phyloP scores from a whole-genome alignment of 1,139 yeast species.

The Meyerozyma sp. region DNA sequence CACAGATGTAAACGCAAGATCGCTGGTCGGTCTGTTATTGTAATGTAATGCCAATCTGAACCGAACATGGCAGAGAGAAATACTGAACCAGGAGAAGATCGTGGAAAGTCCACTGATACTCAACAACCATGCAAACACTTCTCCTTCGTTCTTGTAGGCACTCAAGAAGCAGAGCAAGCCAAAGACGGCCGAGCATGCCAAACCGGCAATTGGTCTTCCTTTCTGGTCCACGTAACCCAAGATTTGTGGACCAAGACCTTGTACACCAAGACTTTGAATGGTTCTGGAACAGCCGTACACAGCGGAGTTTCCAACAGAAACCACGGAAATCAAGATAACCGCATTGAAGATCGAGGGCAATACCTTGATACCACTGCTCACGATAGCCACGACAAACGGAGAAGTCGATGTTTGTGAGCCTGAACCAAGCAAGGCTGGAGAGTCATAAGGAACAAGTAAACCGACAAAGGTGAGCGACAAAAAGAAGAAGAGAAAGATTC shows the following conservation, averaged over 20 bases:
- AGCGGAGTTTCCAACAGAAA: constrained; percentile 43
- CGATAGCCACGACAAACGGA: constrained; percentile 42
- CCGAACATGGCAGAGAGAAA: constrained; percentile 33
- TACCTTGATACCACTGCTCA: constrained; percentile 35
- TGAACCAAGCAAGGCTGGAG: constrained; percentile 27
- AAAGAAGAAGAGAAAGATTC: constrained; percentile 37
- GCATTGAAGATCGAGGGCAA: constrained; percentile 42
- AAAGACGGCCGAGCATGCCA: constrained; percentile 26
- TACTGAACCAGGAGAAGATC: constrained; percentile 39
- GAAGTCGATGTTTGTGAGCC: constrained; percentile 26
- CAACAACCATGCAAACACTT: constrained; percentile 38
- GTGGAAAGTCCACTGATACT: constrained; percentile 39
- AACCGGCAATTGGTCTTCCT: constrained; percentile 41
- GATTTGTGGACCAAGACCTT: constrained; percentile 33
- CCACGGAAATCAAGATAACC: constrained; percentile 33
- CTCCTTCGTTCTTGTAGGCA: constrained; percentile 31
- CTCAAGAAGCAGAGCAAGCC: constrained; percentile 39
- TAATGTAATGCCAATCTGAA: constrained; percentile 31
- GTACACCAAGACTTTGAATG: constrained; percentile 35
- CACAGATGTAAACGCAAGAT: constrained; percentile 22
- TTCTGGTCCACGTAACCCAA: constrained; percentile 35
- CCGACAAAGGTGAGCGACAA: constrained; percentile 35
- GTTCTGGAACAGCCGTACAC: constrained; percentile 43
- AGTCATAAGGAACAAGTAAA: constrained; percentile 30
- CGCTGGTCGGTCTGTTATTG: constrained; percentile 25